These are phyloP conservation scores for Coriolopsis trogii DNA, from an alignment of 1,284 basidiomycete genomes.

Conservation along the genomic window DNA sequence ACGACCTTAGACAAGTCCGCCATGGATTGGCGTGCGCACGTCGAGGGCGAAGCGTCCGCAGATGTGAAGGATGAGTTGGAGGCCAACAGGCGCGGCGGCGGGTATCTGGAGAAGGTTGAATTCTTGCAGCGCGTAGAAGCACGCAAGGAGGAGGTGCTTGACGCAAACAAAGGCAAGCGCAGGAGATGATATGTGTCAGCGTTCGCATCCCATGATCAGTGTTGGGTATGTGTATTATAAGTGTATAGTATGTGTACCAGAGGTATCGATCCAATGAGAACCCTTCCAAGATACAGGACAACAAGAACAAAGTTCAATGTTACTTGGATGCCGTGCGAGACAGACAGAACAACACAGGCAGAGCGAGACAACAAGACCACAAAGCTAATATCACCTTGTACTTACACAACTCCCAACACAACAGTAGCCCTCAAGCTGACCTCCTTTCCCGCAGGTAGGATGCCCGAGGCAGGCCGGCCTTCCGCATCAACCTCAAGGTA, in stretches of 20 bases:
- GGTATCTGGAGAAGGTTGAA: conserved; percentile 81
- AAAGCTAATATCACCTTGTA: too few species aligned
- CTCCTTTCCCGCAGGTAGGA: conserved; percentile 42
- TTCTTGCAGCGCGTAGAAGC: conserved; percentile 77
- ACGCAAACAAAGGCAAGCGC: conserved; percentile 61
- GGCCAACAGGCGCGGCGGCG: conserved; percentile 68
- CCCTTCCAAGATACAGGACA: not conserved
- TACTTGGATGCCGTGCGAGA: not conserved
- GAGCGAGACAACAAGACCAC: not conserved
- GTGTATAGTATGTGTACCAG: conserved; percentile 11
- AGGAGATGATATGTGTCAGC: conserved; percentile 38
- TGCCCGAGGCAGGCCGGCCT: conserved; percentile 27
- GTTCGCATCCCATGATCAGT: not conserved
- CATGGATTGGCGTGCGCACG: conserved; percentile 79
- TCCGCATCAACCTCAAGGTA: conserved; percentile 55
- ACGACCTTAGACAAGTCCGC: conserved; percentile 82
- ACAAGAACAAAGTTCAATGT: not conserved
- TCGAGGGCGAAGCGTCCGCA: conserved; percentile 42
- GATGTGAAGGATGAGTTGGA: conserved; percentile 70
- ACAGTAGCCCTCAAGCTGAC: conserved; percentile 76
- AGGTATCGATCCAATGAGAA: not conserved
- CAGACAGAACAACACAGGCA: not conserved
- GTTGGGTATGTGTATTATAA: not conserved
- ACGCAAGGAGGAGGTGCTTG: conserved; percentile 64
- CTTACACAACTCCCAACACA: conserved; percentile 70